Conservation (phyloP, 1,139 yeast species). For the Pichia sp. region DNA sequence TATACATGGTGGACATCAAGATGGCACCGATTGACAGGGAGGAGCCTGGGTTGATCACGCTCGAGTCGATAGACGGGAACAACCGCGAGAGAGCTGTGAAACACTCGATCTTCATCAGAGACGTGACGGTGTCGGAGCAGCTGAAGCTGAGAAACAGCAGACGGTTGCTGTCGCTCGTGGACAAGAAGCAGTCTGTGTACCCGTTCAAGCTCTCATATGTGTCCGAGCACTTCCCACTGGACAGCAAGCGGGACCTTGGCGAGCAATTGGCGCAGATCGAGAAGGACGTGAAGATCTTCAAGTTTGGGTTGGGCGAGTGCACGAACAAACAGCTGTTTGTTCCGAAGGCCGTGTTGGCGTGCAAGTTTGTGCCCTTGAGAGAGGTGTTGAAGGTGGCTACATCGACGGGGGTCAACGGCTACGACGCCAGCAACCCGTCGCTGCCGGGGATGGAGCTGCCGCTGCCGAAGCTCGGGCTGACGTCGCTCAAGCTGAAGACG, state of each 20-base stretch:
- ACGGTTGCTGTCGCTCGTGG: conserved; percentile 64
- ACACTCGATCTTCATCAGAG: conserved; percentile 79
- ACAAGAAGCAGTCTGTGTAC: conserved; percentile 73
- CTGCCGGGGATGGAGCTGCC: conserved; percentile 73
- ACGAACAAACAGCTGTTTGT: conserved; percentile 76
- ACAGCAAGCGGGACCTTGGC: conserved; percentile 31
- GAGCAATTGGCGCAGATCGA: conserved; percentile 43
- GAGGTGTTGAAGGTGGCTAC: conserved; percentile 57
- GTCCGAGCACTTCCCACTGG: conserved; percentile 56
- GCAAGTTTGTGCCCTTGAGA: conserved; percentile 67
- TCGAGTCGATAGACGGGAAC: conserved; percentile 57
- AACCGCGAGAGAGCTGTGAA: conserved; percentile 50
- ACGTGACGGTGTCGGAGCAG: conserved; percentile 70
- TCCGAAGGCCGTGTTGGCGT: conserved; percentile 67
- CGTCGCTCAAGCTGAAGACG: conserved; percentile 60
- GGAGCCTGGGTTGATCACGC: conserved; percentile 62
- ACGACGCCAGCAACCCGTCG: conserved; percentile 61
- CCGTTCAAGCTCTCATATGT: conserved; percentile 82
- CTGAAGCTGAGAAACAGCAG: conserved; percentile 75
- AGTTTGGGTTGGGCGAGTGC: conserved; percentile 79
- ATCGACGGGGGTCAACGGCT: conserved; percentile 61
- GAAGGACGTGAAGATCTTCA: conserved; percentile 53
- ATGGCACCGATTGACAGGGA: conserved; percentile 58
- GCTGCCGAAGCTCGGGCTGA: conserved; percentile 64
- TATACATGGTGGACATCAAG: conserved; percentile 75